phyloP scores from a whole-genome alignment of 495 filamentous ascomycete species.

The Penicillium bovifimosum region DNA sequence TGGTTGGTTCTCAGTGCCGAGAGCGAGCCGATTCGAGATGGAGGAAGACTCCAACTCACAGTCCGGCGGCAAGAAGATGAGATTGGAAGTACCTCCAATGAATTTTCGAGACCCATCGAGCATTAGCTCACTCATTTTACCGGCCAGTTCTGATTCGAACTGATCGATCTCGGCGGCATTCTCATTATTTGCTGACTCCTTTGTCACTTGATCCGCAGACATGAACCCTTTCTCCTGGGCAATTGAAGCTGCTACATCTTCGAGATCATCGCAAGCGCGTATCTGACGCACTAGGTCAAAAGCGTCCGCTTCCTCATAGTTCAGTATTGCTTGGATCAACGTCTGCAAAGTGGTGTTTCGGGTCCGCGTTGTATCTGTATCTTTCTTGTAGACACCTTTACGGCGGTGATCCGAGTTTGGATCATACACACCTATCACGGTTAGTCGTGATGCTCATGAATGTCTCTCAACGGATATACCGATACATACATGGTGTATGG shows the following conservation, averaged over 20 bases:
- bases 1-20: slow-evolving; percentile 3
- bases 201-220: slow-evolving; percentile 10
- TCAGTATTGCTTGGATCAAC: slow-evolving; percentile 86
- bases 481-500: slow-evolving; percentile 57
- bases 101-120: slow-evolving; percentile 89
- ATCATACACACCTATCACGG: slow-evolving; percentile 67
- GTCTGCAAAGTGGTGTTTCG: slow-evolving; percentile 85
- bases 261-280: slow-evolving; percentile 84
- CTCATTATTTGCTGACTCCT: slow-evolving; percentile 28
- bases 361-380: slow-evolving; percentile 84
- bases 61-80: slow-evolving; percentile 70
- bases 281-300: slow-evolving; percentile 78
- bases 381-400: slow-evolving; percentile 95
- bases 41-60: slow-evolving; percentile 44
- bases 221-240: slow-evolving; percentile 45
- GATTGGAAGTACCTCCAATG: slow-evolving; percentile 90
- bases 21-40: slow-evolving; percentile 14
- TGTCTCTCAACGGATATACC: background rate
- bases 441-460: background rate
- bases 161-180: slow-evolving; percentile 37
- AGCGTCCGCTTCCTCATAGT: slow-evolving; percentile 74
- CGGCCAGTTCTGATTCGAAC: slow-evolving; percentile 81
- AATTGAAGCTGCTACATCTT: slow-evolving; percentile 76
- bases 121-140: slow-evolving; percentile 89
- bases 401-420: slow-evolving; percentile 92